Evolutionary conservation across 257 asterid species (phyloP).

Genomic region (Gentiana straminea): DNA sequence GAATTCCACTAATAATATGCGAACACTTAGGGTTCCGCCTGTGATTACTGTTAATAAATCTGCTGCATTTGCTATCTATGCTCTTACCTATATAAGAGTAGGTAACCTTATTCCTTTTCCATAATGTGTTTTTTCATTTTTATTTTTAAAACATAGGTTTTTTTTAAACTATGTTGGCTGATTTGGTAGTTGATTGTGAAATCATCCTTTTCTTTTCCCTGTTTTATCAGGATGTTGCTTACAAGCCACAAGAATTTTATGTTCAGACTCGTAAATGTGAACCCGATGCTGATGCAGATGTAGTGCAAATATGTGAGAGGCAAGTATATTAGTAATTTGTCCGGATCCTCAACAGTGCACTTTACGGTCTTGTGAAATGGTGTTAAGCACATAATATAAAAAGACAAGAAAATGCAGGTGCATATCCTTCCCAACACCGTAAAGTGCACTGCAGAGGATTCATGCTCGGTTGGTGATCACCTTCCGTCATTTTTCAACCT

Average conservation of each 20-base stretch:
- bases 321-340: conserved; percentile 17
- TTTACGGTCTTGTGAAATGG: no score
- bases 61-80: conserved; percentile 72
- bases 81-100: conserved; percentile 76
- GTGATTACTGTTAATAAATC: conserved; percentile 75
- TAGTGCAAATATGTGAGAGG: conserved; percentile 86
- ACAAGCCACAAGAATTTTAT: conserved; percentile 78
- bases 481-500: conserved; percentile 1
- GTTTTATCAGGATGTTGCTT: conserved; percentile 66
- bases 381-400: no score
- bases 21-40: conserved; percentile 72
- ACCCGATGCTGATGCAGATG: conserved; percentile 66
- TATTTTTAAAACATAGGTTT: no score
- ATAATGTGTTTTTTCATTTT: no score
- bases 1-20: conserved; percentile 63
- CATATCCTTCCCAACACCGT: no score
- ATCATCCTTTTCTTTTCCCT: conserved; percentile 3
- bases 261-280: conserved; percentile 83
- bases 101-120: conserved; percentile 4
- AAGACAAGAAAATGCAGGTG: no score
- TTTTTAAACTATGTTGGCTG: background rate
- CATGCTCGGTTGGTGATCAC: background rate
- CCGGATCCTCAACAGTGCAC: no score
- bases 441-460: no score
- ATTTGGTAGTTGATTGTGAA: background rate